Conservation (phyloP, 2,329 filamentous ascomycete genomes). For the Anisogramma anomala region DNA sequence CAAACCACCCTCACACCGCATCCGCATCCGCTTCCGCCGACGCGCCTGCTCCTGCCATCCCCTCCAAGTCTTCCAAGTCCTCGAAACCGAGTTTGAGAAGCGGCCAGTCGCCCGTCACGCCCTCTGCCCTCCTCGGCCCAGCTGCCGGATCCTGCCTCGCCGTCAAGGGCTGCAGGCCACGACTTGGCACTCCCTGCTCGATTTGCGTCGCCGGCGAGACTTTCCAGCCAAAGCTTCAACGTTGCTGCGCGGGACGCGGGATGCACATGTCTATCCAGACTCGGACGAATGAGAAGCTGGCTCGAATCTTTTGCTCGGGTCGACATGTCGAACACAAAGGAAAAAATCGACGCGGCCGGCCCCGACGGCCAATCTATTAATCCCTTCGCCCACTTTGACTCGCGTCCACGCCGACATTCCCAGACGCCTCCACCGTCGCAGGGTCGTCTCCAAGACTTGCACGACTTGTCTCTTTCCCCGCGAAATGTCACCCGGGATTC, state of each 20-base stretch:
- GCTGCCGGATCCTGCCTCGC: conserved; percentile 14
- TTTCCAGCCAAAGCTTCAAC: not conserved
- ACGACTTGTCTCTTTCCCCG: conserved; percentile 74
- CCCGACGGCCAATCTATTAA: not conserved
- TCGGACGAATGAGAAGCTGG: conserved; percentile 22
- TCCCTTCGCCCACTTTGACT: conserved; percentile 3
- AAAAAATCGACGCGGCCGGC: conserved; percentile 20
- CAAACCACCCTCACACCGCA: conserved; percentile 1
- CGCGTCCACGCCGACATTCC: conserved; percentile 20
- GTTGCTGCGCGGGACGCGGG: conserved; percentile 12
- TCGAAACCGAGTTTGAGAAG: conserved; percentile 7
- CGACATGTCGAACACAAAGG: conserved; percentile 26
- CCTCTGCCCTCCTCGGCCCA: conserved; percentile 14
- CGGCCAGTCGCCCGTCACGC: not conserved
- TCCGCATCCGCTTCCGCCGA: not conserved
- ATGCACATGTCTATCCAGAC: conserved; percentile 16
- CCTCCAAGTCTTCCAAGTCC: conserved; percentile 12
- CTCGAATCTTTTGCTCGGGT: conserved; percentile 28
- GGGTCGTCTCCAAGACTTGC: conserved; percentile 48
- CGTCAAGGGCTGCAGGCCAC: conserved; percentile 20
- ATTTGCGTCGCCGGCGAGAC: too few relatives aligned
- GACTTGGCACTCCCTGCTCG: not conserved
- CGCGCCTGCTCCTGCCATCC: conserved; percentile 4
- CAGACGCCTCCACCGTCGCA: conserved; percentile 18
- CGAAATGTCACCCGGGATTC: conserved; percentile 74